Conservation (phyloP, 148 eudicot species). For the Suaeda aralocaspica region DNA sequence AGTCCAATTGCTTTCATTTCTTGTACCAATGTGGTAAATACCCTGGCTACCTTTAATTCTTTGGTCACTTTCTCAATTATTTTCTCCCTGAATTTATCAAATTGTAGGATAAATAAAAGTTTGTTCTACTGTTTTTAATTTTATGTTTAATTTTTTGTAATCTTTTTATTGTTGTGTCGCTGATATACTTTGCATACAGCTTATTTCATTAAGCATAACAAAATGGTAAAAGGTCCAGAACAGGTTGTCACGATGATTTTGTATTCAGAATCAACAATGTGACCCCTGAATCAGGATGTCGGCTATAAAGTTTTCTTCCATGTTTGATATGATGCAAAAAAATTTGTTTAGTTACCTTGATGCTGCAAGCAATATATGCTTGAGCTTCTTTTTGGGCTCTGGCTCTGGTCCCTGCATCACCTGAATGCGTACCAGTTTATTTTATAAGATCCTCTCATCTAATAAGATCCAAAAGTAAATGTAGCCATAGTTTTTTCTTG, state of each 20-base stretch:
- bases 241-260: not conserved
- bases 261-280: not conserved
- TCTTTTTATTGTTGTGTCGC: not conserved
- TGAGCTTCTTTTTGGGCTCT: conserved; percentile 88
- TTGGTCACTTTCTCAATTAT: conserved; percentile 87
- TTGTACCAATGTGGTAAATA: conserved; percentile 82
- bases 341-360: conserved; percentile 54
- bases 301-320: not conserved
- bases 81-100: conserved; percentile 59
- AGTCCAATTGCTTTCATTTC: conserved; percentile 96
- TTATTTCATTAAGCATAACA: not conserved
- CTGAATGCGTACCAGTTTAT: conserved; percentile 33
- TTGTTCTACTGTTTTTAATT: no score
- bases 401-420: conserved; percentile 69
- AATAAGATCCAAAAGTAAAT: not conserved
- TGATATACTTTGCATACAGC: no score
- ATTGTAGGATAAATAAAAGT: conserved; percentile 15
- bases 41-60: conserved; percentile 90
- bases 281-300: not conserved
- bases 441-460: conserved; percentile 6
- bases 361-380: conserved; percentile 86
- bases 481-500: not conserved
- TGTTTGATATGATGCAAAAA: not conserved
- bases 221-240: not conserved
- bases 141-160: no score